Base-by-base conservation (phyloP, 1,139 yeast species). In the Pichia sorboxylosa region DNA sequence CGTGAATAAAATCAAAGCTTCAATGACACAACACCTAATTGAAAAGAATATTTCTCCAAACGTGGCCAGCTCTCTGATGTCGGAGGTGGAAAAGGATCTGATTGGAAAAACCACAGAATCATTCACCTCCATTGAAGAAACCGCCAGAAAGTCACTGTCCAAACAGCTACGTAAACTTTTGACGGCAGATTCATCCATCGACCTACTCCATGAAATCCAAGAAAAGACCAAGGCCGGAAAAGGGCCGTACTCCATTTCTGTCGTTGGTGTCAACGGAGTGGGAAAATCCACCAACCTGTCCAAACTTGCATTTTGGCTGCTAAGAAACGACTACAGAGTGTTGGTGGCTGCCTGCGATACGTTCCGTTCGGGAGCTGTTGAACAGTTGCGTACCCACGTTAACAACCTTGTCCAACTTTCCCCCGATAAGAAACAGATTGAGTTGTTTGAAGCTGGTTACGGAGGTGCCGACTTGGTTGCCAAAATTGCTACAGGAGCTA, bases 331-430 rank as follows among this genome's bases (percentile, higher is more conserved):
- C 52, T 68, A 83, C 52, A 76, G 73, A 46, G 94, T 90, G 1
- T 65, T 90, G 36, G 81, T 90, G 46, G 94, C 94, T 27, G 98
- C 98, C 0, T 90, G 98, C 59, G 98, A 90, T 59, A 92, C 98
- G 0, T 90, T 90, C 61, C 69, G 98, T 57, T 84, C 96, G 0
- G 98, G 98, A 31, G 98, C 98, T 0, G 97, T 90, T 13, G 98
- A 90, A 54, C 98, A 90, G 57, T 64, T 90, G 43, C 76, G 90
- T 46, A 95, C 90, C 2, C 98, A 90, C 57, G 98, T 87, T 3
- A 76, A 75, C 42, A 81, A 92, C 45, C 63, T 90, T 41, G 73
- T 78, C 35, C 74, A 74, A 38, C 60, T 82, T 17, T 67, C 54
- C 4, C 45, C 55, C 7, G 47, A 47, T 27, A 65, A 65, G 21